Evolutionary conservation across 495 filamentous ascomycete genomes (phyloP), one percentile per base, ranked within the genome.

Genomic region (Trichoderma virens): DNA sequence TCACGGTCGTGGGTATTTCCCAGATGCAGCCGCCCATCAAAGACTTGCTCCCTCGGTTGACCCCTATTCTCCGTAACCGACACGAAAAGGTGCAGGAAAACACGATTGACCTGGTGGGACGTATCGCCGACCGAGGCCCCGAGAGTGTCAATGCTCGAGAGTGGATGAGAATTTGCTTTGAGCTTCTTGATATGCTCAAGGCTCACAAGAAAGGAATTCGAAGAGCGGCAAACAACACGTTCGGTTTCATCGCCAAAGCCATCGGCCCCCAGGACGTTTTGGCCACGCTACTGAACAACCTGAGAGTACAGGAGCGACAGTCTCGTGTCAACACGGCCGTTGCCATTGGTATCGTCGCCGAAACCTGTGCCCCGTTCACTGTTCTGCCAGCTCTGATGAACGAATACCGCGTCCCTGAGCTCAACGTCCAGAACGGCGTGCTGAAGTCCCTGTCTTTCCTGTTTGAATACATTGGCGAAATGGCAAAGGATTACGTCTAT

Each of bases 21-120:
- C 90, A 92, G 75, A 98, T 99, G 95, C 91, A 98, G 65, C 95
- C 95, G 13, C 93, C 95, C n/a, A 97, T 99, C 74, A 90, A 92
- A 67, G 95, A 99, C 71, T 85, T 99, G 8, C 86, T 99, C 4
- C 95, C 95, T 11, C 91, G 95, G 31, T 86, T 99, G 27, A 98
- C 94, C 1, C 94, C 94, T 18, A 98, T 98, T 71, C 82, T 99
- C 59, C 91, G 95, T 63, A 99, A 99, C 77, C 90, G 95, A 59
- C 95, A 99, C 80, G 95, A 99, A 74, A 99, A 99, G 76, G 95
- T 99, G 45, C 95, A 99, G 74, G 95, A 99, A 69, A 99, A 99
- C 76, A 97, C 94, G n/a, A 98, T 99, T 70, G 95, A 99, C 72
- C 82, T 99, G 5, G 94, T 99, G 54, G 95, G 95, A 67, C 94